These are phyloP conservation scores for Phyllosticta capitalensis DNA, from an alignment of 2,329 filamentous ascomycete genomes.

Conservation along the genomic window DNA sequence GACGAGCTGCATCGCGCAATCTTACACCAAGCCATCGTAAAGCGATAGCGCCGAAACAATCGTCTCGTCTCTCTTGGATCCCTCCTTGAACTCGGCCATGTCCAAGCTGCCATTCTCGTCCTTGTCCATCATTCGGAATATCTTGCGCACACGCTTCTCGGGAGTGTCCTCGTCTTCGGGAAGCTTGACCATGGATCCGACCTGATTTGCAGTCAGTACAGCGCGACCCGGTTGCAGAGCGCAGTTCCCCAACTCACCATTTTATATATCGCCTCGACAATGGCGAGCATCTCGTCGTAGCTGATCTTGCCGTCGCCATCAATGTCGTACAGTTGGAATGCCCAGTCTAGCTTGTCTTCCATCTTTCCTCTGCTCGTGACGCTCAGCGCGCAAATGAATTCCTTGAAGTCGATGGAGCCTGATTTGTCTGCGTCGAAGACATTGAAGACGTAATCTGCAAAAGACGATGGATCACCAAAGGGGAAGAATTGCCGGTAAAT, in stretches of 20 bases:
- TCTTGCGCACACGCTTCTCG: constrained; percentile 95
- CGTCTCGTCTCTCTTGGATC: constrained; percentile 96
- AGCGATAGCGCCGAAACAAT: constrained; percentile 94
- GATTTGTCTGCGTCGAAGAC: constrained; percentile 98
- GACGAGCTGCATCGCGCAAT: constrained; percentile 11
- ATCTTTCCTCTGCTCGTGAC: constrained; percentile 96
- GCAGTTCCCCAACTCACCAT: constrained; percentile 55
- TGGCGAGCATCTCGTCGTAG: constrained; percentile 97
- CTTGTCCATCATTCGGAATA: constrained; percentile 99
- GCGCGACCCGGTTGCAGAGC: neutral
- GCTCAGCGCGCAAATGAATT: constrained; percentile 96
- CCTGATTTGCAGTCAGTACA: constrained; percentile 43
- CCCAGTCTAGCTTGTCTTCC: constrained; percentile 99
- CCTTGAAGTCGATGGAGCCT: constrained; percentile 97
- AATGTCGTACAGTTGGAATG: constrained; percentile 98
- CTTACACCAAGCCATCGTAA: constrained; percentile 86
- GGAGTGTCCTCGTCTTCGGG: constrained; percentile 98
- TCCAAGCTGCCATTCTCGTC: constrained; percentile 96
- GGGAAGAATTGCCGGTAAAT: constrained; percentile 99
- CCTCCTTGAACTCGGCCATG: constrained; percentile 98
- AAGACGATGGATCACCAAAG: constrained; percentile 92
- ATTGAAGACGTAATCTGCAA: constrained; percentile 98
- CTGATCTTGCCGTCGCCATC: constrained; percentile 98
- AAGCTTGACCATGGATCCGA: constrained; percentile 97
- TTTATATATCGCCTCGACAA: constrained; percentile 99